Percentiles rank a stretch among this genome's conserved stretches.
Conservation (phyloP, 306 rosid genomes). For the Acacia melanoxylon region DNA sequence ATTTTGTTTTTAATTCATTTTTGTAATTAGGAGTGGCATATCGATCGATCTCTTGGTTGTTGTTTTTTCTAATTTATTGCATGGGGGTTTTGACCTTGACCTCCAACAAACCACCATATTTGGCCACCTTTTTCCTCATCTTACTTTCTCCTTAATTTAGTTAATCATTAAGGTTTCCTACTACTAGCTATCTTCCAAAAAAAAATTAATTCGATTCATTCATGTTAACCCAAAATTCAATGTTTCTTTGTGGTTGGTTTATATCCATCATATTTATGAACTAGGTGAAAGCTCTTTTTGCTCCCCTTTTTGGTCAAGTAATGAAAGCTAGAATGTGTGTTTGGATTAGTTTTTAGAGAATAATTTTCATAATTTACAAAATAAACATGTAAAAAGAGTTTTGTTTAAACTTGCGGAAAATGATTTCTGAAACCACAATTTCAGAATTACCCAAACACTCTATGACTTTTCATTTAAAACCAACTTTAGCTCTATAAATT, state of each 20-base stretch:
- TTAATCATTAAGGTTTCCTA: not conserved
- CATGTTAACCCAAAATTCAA: not conserved
- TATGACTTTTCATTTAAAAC: too few relatives aligned
- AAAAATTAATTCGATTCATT: not conserved
- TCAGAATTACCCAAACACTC: too few relatives aligned
- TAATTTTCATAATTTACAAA: too few relatives aligned
- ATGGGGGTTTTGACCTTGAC: constrained; percentile 79
- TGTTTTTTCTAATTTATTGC: constrained; percentile 57
- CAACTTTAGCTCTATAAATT: too few relatives aligned
- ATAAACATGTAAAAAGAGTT: too few relatives aligned
- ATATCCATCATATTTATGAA: not conserved
- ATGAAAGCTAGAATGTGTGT: too few relatives aligned
- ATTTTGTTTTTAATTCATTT: not conserved
- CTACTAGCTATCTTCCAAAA: not conserved
- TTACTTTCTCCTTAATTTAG: constrained; percentile 45
- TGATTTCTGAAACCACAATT: too few relatives aligned
- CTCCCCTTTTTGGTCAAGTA: too few relatives aligned
- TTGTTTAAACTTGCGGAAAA: too few relatives aligned
- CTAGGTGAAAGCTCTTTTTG: not conserved
- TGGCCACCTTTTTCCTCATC: constrained; percentile 70
- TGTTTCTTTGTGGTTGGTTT: not conserved
- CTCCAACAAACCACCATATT: constrained; percentile 68
- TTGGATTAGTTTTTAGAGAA: too few relatives aligned
- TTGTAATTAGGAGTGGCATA: constrained; percentile 4
- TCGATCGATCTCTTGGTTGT: constrained; percentile 33